These are phyloP conservation scores for Colletotrichum sp. DNA, from an alignment of 2,329 filamentous ascomycete genomes.

Conservation along the genomic window DNA sequence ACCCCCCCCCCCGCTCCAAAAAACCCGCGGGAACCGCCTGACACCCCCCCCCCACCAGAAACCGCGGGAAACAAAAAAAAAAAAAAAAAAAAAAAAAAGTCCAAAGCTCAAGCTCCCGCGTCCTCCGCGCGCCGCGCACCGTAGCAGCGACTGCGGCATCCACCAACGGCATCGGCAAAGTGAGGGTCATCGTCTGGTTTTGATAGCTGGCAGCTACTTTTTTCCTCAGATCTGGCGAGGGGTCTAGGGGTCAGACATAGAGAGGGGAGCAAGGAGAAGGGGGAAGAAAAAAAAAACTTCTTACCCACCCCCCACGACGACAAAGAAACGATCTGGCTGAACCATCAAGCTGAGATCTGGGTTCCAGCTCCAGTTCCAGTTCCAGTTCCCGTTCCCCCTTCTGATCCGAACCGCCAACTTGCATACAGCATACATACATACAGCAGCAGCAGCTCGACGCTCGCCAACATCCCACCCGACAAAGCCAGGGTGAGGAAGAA, in stretches of 20 bases:
- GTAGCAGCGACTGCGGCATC: background rate
- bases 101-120: slow-evolving; percentile 18
- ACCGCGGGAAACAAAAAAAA: no score
- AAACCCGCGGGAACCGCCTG: no score
- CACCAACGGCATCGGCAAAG: slow-evolving; percentile 3
- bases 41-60: no score
- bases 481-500: background rate
- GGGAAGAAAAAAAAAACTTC: background rate
- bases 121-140: slow-evolving; percentile 12
- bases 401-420: background rate
- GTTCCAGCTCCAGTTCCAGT: background rate
- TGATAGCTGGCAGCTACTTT: background rate
- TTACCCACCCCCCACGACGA: slow-evolving; percentile 4
- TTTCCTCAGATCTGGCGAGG: background rate
- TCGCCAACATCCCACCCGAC: background rate
- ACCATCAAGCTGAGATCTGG: background rate
- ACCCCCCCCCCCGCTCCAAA: no score
- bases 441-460: background rate
- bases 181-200: background rate
- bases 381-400: background rate
- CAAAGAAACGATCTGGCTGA: slow-evolving; percentile 7
- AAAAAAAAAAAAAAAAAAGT: background rate
- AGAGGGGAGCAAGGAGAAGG: slow-evolving; percentile 1
- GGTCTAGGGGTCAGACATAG: background rate
- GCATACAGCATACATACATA: background rate